A percentile compares a stretch with the other conserved stretches of the same genome.
phyloP scores from a whole-genome alignment of 169 alveolate species.

The Cryptosporidium bovis region DNA sequence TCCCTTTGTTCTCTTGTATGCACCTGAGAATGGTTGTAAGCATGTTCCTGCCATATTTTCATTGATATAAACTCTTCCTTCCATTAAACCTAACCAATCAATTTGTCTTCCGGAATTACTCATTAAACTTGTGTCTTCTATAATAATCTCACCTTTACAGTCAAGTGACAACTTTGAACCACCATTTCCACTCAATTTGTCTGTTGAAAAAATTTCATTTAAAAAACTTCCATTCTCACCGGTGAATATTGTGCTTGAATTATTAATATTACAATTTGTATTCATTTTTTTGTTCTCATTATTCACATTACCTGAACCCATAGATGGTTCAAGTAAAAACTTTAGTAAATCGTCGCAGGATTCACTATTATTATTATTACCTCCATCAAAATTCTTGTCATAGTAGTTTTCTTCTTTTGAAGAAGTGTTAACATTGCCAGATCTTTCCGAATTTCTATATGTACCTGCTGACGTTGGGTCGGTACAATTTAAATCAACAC shows the following conservation, averaged over 20 bases:
- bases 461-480: neutral
- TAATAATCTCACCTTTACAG: conserved; percentile 55
- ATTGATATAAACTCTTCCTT: conserved; percentile 69
- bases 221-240: conserved; percentile 11
- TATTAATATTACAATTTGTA: neutral
- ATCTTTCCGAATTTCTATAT: neutral
- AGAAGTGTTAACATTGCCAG: neutral
- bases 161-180: conserved; percentile 43
- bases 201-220: conserved; percentile 56
- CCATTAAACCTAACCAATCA: conserved; percentile 72
- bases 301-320: neutral
- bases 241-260: neutral
- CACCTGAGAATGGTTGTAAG: conserved; percentile 74
- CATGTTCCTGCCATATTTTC: conserved; percentile 74
- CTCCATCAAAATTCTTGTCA: neutral
- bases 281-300: neutral
- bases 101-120: conserved; percentile 16
- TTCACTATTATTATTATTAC: neutral
- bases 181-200: conserved; percentile 19
- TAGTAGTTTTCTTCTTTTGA: neutral
- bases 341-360: conserved; percentile 23
- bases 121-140: conserved; percentile 15
- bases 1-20: conserved; percentile 79
- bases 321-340: conserved; percentile 20
- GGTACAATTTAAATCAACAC: neutral